phyloP scores from a whole-genome alignment of 768 basidiomycete species.

The Lactarius vividus region DNA sequence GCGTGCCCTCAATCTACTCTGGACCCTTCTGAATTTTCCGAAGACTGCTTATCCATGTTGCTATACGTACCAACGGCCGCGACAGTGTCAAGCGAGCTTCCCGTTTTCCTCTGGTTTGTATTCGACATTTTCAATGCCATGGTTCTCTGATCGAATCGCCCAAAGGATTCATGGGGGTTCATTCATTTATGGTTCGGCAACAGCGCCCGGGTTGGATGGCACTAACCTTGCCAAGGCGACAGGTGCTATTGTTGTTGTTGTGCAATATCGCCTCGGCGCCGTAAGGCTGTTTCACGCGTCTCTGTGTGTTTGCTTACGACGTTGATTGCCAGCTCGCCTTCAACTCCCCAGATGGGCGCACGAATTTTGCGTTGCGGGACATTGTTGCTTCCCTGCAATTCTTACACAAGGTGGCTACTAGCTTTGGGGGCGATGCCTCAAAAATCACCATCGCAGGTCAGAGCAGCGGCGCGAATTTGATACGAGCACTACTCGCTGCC shows the following conservation, averaged over 20 bases:
- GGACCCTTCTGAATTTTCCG: slow-evolving; percentile 49
- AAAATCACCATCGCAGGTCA: slow-evolving; percentile 81
- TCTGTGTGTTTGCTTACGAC: slow-evolving; percentile 2
- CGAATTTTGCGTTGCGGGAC: slow-evolving; percentile 71
- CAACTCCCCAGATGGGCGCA: slow-evolving; percentile 64
- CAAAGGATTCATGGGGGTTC: slow-evolving; percentile 86
- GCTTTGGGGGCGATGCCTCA: slow-evolving; percentile 63
- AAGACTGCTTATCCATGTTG: slow-evolving; percentile 82
- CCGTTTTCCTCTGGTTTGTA: slow-evolving; percentile 61
- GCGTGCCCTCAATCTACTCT: slow-evolving; percentile 67
- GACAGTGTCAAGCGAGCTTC: slow-evolving; percentile 36
- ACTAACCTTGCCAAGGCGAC: slow-evolving; percentile 68
- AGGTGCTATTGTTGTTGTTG: slow-evolving; percentile 72
- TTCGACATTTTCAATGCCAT: background rate
- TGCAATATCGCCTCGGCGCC: slow-evolving; percentile 83
- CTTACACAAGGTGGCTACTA: slow-evolving; percentile 52
- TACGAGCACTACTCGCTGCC: slow-evolving; percentile 70
- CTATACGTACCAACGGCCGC: slow-evolving; percentile 60
- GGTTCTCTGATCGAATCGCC: background rate
- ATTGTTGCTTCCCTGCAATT: slow-evolving; percentile 64
- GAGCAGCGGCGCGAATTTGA: slow-evolving; percentile 74
- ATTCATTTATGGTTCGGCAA: slow-evolving; percentile 67
- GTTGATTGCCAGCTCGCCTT: slow-evolving; percentile 59
- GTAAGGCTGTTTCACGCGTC: slow-evolving; percentile 40
- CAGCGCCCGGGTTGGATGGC: slow-evolving; percentile 71